Conservation (phyloP, 129 eudicot genomes). For the carrot (Daucus carota) region DNA sequence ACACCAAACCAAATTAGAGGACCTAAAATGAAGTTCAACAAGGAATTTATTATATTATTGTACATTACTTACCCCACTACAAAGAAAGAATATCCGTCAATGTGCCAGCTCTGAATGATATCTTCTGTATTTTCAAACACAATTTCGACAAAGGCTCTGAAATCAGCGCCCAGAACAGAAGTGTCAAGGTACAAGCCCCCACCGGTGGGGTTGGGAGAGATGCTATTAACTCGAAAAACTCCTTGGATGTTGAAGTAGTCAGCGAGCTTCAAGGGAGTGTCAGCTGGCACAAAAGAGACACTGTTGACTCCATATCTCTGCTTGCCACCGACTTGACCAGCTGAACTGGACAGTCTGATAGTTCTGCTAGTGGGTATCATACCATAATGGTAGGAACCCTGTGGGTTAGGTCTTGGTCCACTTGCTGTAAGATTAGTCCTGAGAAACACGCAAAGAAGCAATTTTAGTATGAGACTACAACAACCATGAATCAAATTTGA, state of each 20-base stretch:
- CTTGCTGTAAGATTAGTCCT: slow-evolving; percentile 54
- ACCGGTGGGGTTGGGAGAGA: slow-evolving; percentile 33
- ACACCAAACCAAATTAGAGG: not conserved
- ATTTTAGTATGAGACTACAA: not conserved
- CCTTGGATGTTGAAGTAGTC: slow-evolving; percentile 52
- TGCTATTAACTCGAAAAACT: slow-evolving; percentile 45
- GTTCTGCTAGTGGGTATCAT: slow-evolving; percentile 33
- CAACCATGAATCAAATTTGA: not conserved
- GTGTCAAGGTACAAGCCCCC: slow-evolving; percentile 44
- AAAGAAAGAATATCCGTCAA: slow-evolving; percentile 20
- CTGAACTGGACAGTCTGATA: slow-evolving; percentile 33
- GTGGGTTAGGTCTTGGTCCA: slow-evolving; percentile 55
- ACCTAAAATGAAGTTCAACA: not conserved
- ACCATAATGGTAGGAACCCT: slow-evolving; percentile 55
- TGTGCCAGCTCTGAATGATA: slow-evolving; percentile 15
- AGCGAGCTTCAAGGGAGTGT: slow-evolving; percentile 41
- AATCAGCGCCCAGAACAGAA: slow-evolving; percentile 42
- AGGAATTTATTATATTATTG: not conserved
- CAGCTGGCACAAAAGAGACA: slow-evolving; percentile 35
- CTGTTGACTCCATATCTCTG: slow-evolving; percentile 47
- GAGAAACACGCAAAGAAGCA: not conserved
- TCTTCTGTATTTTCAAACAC: slow-evolving; percentile 19
- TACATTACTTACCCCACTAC: slow-evolving; percentile 19
- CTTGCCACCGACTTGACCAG: slow-evolving; percentile 35
- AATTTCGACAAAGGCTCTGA: slow-evolving; percentile 25